These are phyloP conservation scores for Naegleria lovaniensis DNA, from an alignment of 208 protist species.

Conservation along the genomic window DNA sequence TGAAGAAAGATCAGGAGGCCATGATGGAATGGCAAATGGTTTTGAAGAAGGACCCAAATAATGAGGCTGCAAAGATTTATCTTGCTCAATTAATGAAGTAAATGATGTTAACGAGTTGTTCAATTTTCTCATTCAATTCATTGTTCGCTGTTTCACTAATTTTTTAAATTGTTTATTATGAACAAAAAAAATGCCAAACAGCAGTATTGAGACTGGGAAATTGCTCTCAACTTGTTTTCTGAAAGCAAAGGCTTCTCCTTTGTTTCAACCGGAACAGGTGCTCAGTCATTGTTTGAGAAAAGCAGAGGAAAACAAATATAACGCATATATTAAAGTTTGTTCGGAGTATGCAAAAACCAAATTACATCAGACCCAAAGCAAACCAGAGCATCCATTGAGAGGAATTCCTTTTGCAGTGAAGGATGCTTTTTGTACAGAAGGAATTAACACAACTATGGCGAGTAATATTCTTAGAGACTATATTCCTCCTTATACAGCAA, in stretches of 20 bases:
- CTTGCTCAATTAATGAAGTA: not conserved
- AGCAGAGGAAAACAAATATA: constrained; percentile 11
- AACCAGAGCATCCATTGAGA: not conserved
- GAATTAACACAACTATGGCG: not conserved
- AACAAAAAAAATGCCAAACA: not conserved
- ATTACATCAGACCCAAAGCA: not conserved
- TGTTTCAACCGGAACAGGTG: not conserved
- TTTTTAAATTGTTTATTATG: too few species aligned
- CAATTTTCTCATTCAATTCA: too few species aligned
- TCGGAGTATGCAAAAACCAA: not conserved
- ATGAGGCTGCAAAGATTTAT: not conserved
- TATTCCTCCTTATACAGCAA: not conserved
- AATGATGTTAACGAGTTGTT: too few species aligned
- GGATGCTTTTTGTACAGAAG: not conserved
- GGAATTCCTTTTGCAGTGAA: constrained; percentile 18
- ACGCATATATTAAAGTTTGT: not conserved
- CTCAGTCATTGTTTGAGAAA: not conserved
- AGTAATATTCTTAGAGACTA: constrained; percentile 2
- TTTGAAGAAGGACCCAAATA: not conserved
- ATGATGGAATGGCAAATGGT: not conserved
- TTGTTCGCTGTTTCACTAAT: too few species aligned
- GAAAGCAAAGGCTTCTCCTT: not conserved
- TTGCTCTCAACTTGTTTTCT: not conserved
- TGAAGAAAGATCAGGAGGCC: not conserved
- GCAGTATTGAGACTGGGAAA: not conserved